A percentile compares a stretch with the other conserved stretches of the same genome.
Conservation (phyloP, 768 basidiomycete genomes). For the Tubosaeta sp. region DNA sequence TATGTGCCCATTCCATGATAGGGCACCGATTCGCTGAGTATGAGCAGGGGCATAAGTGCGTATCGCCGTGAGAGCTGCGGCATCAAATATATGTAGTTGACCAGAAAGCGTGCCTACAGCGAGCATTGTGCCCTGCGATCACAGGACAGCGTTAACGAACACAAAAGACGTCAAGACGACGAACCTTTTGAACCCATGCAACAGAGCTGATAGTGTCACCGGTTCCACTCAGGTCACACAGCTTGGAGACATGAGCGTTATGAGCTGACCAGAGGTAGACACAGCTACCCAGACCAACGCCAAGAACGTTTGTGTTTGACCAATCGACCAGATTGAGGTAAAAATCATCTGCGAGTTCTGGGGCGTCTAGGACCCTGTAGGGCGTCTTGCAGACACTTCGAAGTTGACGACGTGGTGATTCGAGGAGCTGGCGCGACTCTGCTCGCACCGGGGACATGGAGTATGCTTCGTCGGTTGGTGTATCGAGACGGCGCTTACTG, state of each 20-base stretch:
- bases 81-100: constrained; percentile 90
- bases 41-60: constrained; percentile 87
- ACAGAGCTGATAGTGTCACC: constrained; percentile 81
- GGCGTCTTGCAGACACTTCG: constrained; percentile 91
- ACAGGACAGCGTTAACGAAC: not conserved
- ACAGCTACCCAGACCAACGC: constrained; percentile 85
- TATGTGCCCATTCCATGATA: constrained; percentile 90
- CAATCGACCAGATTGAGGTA: constrained; percentile 98
- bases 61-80: constrained; percentile 63
- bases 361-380: constrained; percentile 94
- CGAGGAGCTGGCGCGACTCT: constrained; percentile 75
- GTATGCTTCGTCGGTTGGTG: constrained; percentile 84
- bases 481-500: constrained; percentile 56
- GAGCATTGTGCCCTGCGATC: constrained; percentile 66
- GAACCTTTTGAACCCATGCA: constrained; percentile 83
- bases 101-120: constrained; percentile 93
- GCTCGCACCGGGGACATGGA: constrained; percentile 86
- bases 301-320: constrained; percentile 92
- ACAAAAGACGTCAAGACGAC: too few relatives aligned
- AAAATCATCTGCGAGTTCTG: constrained; percentile 96
- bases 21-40: constrained; percentile 81
- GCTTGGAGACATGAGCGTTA: constrained; percentile 85
- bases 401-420: constrained; percentile 76
- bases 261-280: constrained; percentile 98
- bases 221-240: constrained; percentile 71